Evolutionary conservation across 345 rosid species (phyloP), one percentile per base, ranked within the genome.

Genomic region (Streptanthus diversifolius): DNA sequence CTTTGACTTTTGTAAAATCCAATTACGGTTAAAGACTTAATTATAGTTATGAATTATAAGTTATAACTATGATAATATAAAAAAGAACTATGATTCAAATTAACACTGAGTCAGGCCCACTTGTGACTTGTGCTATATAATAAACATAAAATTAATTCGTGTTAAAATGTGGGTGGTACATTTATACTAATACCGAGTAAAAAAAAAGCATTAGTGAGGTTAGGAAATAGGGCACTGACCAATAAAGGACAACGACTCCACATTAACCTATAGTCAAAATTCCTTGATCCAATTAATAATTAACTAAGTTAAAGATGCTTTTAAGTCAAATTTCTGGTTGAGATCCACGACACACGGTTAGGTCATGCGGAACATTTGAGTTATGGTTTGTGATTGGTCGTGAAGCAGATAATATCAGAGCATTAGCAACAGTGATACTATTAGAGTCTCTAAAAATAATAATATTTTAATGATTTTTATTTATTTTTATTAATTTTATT

Each of bases 161-260:
- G 59, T 25, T 33, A 52, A 44, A 62, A 17, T 51, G 44, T 61
- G 47, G 40, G 8, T 27, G 19, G 10, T 54, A 54, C 63, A 52
- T 18, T 53, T 11, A 56, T 36, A 55, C 55, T 10, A 58, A 24
- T 68, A 61, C 24, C 63, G 48, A 68, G 66, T 63, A 32, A 53
- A 51, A 51, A 51, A 51, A 60, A 45, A 61, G 29, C 21, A n/a
- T 60, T 60, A 36, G 75, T 70, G 60, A 48, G 53, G 71, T 65
- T 70, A 76, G 75, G 70, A 76, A 54, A 7, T 43, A 62, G 39
- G 63, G 70, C 79, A 76, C 71, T 70, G 51, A 76, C 76, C 76
- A 70, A 55, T 63, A 70, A 48, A 29, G 15, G 45, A 70, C 47
- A 63, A 70, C 75, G 53, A 76, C 65, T 76, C 58, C 43, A 76